Conservation (phyloP, 164 flowering plant genomes). For the Magnolia officinalis region DNA sequence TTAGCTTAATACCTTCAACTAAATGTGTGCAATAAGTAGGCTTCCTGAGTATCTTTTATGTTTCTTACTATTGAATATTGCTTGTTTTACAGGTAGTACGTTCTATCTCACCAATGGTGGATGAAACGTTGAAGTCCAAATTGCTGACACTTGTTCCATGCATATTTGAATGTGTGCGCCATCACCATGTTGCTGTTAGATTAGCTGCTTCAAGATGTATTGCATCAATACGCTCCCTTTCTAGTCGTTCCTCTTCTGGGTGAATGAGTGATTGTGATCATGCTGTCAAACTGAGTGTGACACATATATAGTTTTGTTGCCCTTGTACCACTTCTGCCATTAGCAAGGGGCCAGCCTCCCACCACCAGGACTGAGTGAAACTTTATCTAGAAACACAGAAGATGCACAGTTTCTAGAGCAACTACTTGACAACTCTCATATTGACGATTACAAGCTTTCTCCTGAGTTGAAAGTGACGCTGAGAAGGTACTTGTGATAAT, state of each 20-base stretch:
- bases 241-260: conserved; percentile 90
- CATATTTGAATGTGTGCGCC: conserved; percentile 76
- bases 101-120: conserved; percentile 72
- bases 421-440: conserved; percentile 92
- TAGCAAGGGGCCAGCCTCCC: conserved; percentile 79
- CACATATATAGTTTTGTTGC: conserved; percentile 89
- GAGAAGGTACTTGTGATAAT: conserved; percentile 53
- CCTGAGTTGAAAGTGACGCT: conserved; percentile 77
- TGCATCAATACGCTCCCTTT: conserved; percentile 80
- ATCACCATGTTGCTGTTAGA: conserved; percentile 88
- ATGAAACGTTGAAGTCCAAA: conserved; percentile 52
- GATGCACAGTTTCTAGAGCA: conserved; percentile 92
- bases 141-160: conserved; percentile 82
- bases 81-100: conserved; percentile 60
- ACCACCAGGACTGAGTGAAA: conserved; percentile 71
- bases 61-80: too few species aligned
- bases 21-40: too few species aligned
- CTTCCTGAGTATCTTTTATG: too few species aligned
- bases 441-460: conserved; percentile 84
- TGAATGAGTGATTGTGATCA: conserved; percentile 94
- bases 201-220: conserved; percentile 96
- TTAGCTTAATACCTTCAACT: too few species aligned
- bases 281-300: conserved; percentile 90
- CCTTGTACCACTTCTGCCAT: conserved; percentile 96
- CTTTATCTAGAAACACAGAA: conserved; percentile 59